phyloP scores from a whole-genome alignment of 805 yeast genomes.

The Yarrowia sp. region DNA sequence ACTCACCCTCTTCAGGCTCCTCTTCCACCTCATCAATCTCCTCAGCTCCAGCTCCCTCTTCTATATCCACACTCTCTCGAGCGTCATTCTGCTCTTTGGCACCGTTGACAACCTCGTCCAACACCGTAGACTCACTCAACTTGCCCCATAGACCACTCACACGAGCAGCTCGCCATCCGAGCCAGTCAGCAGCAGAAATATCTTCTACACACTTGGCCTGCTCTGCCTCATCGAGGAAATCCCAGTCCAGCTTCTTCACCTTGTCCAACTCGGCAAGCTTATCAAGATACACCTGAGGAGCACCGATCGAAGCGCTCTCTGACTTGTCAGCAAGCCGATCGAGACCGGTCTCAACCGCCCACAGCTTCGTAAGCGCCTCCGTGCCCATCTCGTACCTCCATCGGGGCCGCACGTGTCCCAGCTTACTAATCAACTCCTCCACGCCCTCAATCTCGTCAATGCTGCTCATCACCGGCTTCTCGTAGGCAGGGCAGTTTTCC shows the following conservation, averaged over 20 bases:
- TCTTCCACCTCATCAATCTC: neutral
- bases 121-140: slow-evolving; percentile 47
- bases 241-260: slow-evolving; percentile 37
- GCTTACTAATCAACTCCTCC: slow-evolving; percentile 32
- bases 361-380: slow-evolving; percentile 48
- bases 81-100: neutral
- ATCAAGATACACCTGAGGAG: slow-evolving; percentile 43
- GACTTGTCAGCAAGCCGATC: slow-evolving; percentile 45
- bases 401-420: slow-evolving; percentile 43
- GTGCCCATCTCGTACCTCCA: slow-evolving; percentile 49
- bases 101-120: slow-evolving; percentile 19
- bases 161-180: slow-evolving; percentile 54
- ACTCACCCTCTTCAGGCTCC: neutral
- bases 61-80: slow-evolving; percentile 23
- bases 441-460: slow-evolving; percentile 26
- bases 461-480: slow-evolving; percentile 41
- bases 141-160: slow-evolving; percentile 50
- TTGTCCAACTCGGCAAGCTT: slow-evolving; percentile 35
- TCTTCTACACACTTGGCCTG: slow-evolving; percentile 42
- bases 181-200: slow-evolving; percentile 52
- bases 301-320: slow-evolving; percentile 43
- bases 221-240: slow-evolving; percentile 30
- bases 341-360: slow-evolving; percentile 55
- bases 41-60: slow-evolving; percentile 6
- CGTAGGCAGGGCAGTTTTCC: slow-evolving; percentile 47